Base-by-base conservation (phyloP, 768 basidiomycete genomes). In the Podaxis pistillaris region DNA sequence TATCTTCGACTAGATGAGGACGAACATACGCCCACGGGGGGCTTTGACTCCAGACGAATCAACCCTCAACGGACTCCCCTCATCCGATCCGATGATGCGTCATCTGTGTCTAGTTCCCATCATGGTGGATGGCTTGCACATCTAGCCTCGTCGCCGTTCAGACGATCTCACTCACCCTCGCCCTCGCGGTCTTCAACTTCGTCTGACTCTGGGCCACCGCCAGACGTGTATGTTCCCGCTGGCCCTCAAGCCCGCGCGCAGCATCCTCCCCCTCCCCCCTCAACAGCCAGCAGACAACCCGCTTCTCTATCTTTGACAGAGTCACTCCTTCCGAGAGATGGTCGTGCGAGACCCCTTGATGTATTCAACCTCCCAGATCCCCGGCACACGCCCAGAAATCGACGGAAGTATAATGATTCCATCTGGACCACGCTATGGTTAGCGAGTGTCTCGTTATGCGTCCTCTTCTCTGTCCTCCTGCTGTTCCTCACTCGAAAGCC, bases 361-460 rank as follows among this genome's bases (percentile, higher is more conserved):
- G 82, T 88, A 37, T 94, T 94, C 74, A 85, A 85, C 28, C 79
- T 93, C 13, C 92, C 91, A 3, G 90, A 93, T 68, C 90, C 89
- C 24, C 82, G 87, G 50, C 84, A 89, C 66, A 77, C 81, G n/a
- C 81, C 86, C 19, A 79, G 84, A 62, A 76, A 79, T 36, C 84
- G 86, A 59, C 82, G 87, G 73, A 91, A 88, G 74, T 87, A 87
- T 75, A 86, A 93, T 64, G 90, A 93, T 70, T 79, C 84, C 2
- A 73, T 81, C 49, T 92, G 88, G 88, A 92, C 87, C 17, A 81
- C 85, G 6, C 68, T 86, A 8, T 93, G 88, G 84, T 83, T 83
- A 63, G 71, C 80, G 9, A 81, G 86, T 53, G 77, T 90, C 64
- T 75, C 82, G 19, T 67, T 85, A 66, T 90, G 86, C 71, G 72